Percentiles rank a stretch among this genome's conserved stretches.
phyloP scores from a whole-genome alignment of 345 rosid species.

The Linum tenue region DNA sequence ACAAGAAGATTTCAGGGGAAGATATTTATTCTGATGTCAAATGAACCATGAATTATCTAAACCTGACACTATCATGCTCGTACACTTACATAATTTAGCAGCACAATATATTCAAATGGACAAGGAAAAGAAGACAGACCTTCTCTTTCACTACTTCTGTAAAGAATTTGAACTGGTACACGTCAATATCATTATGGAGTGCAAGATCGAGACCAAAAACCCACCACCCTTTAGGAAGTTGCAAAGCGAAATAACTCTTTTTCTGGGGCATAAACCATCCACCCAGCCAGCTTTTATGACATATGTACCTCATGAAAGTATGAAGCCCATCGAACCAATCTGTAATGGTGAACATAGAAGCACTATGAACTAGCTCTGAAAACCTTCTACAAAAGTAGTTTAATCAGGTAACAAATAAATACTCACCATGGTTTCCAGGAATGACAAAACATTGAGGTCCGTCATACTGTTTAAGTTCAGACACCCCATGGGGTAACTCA shows the following conservation, averaged over 20 bases:
- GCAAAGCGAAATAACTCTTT: slow-evolving; percentile 96
- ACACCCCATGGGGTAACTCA: slow-evolving; percentile 61
- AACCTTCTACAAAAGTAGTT: slow-evolving; percentile 1
- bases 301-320: slow-evolving; percentile 95
- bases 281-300: slow-evolving; percentile 98
- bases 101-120: background rate
- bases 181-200: slow-evolving; percentile 95
- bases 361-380: background rate
- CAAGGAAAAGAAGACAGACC: slow-evolving; percentile 28
- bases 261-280: slow-evolving; percentile 99
- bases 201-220: slow-evolving; percentile 97
- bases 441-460: slow-evolving; percentile 93
- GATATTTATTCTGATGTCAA: background rate
- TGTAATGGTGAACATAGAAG: slow-evolving; percentile 20
- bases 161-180: slow-evolving; percentile 95
- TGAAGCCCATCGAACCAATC: slow-evolving; percentile 99
- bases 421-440: slow-evolving; percentile 98
- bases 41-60: background rate
- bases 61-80: background rate
- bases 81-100: background rate
- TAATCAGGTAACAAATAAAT: slow-evolving; percentile 13
- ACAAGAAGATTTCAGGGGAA: too few relatives aligned
- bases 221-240: slow-evolving; percentile 94
- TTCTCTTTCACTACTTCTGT: slow-evolving; percentile 60
- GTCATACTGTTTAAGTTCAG: slow-evolving; percentile 66